A percentile compares a stretch with the other conserved stretches of the same genome.
These are phyloP conservation scores for Chalaropsis ovoidea DNA, from an alignment of 2,329 filamentous ascomycete species.

Conservation along the genomic window DNA sequence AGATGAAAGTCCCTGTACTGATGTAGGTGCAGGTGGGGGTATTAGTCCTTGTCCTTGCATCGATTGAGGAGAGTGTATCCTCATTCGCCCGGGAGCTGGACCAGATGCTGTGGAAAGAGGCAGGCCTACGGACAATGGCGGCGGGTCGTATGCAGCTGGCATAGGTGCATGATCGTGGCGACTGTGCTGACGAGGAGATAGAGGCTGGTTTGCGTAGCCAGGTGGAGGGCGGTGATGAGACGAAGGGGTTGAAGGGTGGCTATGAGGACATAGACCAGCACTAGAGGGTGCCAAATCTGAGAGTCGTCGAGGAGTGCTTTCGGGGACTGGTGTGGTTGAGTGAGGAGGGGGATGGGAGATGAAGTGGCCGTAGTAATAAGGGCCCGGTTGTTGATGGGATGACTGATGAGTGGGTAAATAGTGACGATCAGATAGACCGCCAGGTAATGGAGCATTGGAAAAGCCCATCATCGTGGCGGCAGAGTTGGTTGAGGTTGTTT, in stretches of 20 bases:
- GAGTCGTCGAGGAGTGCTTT: slow-evolving; percentile 7
- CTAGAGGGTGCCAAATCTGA: slow-evolving; percentile 11
- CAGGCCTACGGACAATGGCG: background rate
- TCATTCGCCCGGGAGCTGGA: background rate
- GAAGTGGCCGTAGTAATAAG: background rate
- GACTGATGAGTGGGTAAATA: slow-evolving; percentile 7
- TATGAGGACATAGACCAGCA: slow-evolving; percentile 8
- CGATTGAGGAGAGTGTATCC: slow-evolving; percentile 6
- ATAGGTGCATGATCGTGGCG: slow-evolving; percentile 11
- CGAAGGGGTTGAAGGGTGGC: slow-evolving; percentile 1
- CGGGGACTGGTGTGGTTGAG: background rate
- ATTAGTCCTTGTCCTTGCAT: slow-evolving; percentile 1
- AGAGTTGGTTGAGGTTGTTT: slow-evolving; percentile 26
- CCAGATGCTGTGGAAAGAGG: background rate
- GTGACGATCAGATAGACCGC: slow-evolving; percentile 11
- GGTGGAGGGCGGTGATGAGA: background rate
- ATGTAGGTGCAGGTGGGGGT: background rate
- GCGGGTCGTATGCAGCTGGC: slow-evolving; percentile 3
- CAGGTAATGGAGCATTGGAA: slow-evolving; percentile 15
- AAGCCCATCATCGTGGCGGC: slow-evolving; percentile 21
- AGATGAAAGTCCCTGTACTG: background rate
- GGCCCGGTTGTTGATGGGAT: background rate
- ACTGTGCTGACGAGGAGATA: slow-evolving; percentile 19
- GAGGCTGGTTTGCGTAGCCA: slow-evolving; percentile 11
- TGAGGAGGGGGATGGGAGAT: slow-evolving; percentile 11